Percentiles rank a stretch among this genome's conserved stretches.
Evolutionary conservation across 352 stramenopile genomes (phyloP).

Genomic region (Peronospora farinosa): DNA sequence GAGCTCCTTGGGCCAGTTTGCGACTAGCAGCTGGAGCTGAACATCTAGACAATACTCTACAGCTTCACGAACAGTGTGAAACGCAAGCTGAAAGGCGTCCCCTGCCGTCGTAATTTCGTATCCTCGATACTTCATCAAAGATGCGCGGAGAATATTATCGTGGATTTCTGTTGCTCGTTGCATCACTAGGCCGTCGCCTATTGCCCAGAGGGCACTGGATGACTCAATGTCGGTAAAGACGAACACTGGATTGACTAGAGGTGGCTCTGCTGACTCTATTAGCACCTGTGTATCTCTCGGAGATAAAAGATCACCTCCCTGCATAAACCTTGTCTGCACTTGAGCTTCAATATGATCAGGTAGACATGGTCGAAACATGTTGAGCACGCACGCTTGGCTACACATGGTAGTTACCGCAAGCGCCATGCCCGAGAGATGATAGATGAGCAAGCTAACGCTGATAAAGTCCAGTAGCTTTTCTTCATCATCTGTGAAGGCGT

Average conservation of each 20-base stretch:
- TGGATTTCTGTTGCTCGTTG: slow-evolving; percentile 46
- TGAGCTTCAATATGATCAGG: slow-evolving; percentile 41
- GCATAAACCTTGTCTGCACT: slow-evolving; percentile 32
- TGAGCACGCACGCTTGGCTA: slow-evolving; percentile 41
- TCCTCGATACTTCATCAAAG: slow-evolving; percentile 46
- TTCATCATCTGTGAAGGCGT: slow-evolving; percentile 26
- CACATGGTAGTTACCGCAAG: slow-evolving; percentile 47
- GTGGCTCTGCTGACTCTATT: slow-evolving; percentile 36
- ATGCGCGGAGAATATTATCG: slow-evolving; percentile 48
- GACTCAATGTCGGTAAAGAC: slow-evolving; percentile 66
- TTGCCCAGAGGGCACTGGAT: slow-evolving; percentile 49
- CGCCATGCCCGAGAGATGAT: slow-evolving; percentile 35
- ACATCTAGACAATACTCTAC: slow-evolving; percentile 60
- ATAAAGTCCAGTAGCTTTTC: slow-evolving; percentile 36
- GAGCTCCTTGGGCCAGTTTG: slow-evolving; percentile 50
- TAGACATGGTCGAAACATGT: slow-evolving; percentile 31
- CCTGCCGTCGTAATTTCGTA: slow-evolving; percentile 61
- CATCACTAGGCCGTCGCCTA: slow-evolving; percentile 41
- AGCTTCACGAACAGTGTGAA: slow-evolving; percentile 50
- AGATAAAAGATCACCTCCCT: slow-evolving; percentile 34
- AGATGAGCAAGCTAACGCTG: slow-evolving; percentile 35
- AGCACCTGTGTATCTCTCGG: slow-evolving; percentile 34
- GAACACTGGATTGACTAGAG: slow-evolving; percentile 50
- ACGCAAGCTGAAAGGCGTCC: slow-evolving; percentile 57
- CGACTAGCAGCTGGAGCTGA: slow-evolving; percentile 45